Conservation (phyloP, 768 basidiomycete species). For the Saitozyma podzolica region DNA sequence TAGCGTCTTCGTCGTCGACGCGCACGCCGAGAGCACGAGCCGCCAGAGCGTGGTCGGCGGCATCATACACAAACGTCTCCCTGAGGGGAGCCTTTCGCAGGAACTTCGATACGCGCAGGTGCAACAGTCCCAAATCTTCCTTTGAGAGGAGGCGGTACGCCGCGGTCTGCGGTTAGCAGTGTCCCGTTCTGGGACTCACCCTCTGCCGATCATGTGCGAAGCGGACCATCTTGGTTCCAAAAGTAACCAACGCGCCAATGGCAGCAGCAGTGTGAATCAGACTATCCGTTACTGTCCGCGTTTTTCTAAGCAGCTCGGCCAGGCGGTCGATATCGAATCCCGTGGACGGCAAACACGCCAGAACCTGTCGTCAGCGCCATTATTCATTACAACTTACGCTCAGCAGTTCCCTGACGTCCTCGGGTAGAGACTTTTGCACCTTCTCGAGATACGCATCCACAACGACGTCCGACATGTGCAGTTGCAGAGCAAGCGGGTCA, state of each 20-base stretch:
- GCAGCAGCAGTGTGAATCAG: constrained; percentile 5
- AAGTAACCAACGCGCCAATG: constrained; percentile 14
- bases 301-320: constrained; percentile 10
- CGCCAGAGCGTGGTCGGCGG: constrained; percentile 30
- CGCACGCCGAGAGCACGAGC: constrained; percentile 9
- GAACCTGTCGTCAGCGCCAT: too few species aligned
- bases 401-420: constrained; percentile 15
- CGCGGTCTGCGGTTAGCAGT: constrained; percentile 7
- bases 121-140: constrained; percentile 3
- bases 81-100: constrained; percentile 7
- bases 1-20: background rate
- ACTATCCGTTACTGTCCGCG: background rate
- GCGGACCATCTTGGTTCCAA: background rate
- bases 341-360: constrained; percentile 29
- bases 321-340: constrained; percentile 21
- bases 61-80: constrained; percentile 29
- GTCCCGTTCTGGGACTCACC: constrained; percentile 7
- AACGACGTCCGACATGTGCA: constrained; percentile 21
- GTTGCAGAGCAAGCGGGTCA: constrained; percentile 18
- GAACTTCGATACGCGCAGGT: constrained; percentile 16
- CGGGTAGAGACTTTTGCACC: constrained; percentile 17
- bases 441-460: constrained; percentile 23
- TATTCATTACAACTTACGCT: constrained; percentile 10
- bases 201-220: constrained; percentile 40
- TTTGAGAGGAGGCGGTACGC: constrained; percentile 17